These are phyloP conservation scores for Passalora sequoiae DNA, from an alignment of 2,329 filamentous ascomycete genomes.

Conservation along the genomic window DNA sequence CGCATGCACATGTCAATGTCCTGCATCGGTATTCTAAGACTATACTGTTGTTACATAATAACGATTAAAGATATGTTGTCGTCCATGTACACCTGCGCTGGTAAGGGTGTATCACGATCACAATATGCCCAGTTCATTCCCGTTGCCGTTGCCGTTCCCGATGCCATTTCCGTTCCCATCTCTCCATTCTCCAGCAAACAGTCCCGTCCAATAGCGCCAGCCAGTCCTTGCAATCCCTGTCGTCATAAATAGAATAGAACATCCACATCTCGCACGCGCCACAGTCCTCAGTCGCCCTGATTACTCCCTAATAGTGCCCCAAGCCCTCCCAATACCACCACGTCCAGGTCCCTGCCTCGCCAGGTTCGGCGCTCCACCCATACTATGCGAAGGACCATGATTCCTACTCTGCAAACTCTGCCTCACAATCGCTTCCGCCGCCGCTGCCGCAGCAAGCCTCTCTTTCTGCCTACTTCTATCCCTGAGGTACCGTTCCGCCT, in stretches of 20 bases:
- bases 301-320: constrained; percentile 22
- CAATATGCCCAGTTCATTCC: no score
- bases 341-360: constrained; percentile 9
- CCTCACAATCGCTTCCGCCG: constrained; percentile 88
- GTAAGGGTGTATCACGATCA: no score
- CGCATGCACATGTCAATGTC: no score
- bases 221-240: background rate
- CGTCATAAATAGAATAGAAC: background rate
- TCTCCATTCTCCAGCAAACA: background rate
- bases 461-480: constrained; percentile 93
- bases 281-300: background rate
- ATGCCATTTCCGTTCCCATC: background rate
- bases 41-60: no score
- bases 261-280: background rate
- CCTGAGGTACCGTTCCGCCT: constrained; percentile 79
- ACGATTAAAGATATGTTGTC: no score
- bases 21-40: no score
- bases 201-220: background rate
- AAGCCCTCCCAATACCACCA: constrained; percentile 14
- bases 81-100: no score
- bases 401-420: constrained; percentile 68
- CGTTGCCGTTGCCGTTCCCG: background rate
- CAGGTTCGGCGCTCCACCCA: constrained; percentile 12
- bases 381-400: constrained; percentile 15
- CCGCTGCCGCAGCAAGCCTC: constrained; percentile 79